Percentiles rank a stretch among this genome's conserved stretches.
phyloP scores from a whole-genome alignment of 768 basidiomycete species.

The Wakefieldia striispora region DNA sequence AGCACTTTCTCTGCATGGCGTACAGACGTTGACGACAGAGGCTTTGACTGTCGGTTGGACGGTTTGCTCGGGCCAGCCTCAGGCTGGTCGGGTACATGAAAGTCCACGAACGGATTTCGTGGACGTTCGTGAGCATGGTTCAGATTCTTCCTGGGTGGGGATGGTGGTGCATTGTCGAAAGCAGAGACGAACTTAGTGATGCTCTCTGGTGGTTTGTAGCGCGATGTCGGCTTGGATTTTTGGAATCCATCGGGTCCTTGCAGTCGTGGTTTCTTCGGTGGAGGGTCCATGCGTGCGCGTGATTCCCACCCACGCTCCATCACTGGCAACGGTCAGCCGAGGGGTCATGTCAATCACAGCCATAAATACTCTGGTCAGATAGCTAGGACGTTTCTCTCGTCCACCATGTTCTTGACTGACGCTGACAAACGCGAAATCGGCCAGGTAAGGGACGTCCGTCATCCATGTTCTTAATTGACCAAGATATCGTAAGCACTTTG shows the following conservation, averaged over 20 bases:
- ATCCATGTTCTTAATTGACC: not conserved
- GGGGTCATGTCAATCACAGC: too few species aligned
- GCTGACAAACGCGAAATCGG: constrained; percentile 44
- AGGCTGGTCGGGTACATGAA: not conserved
- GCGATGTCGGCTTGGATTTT: constrained; percentile 15
- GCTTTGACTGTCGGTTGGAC: constrained; percentile 3
- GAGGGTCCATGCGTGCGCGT: constrained; percentile 7
- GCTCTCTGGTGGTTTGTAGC: constrained; percentile 18
- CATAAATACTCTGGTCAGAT: not conserved
- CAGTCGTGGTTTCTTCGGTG: not conserved
- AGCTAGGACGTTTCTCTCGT: not conserved
- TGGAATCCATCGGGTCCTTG: constrained; percentile 31
- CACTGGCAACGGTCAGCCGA: constrained; percentile 8
- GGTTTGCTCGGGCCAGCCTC: constrained; percentile 7
- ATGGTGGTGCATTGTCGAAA: constrained; percentile 14
- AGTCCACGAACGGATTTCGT: constrained; percentile 22
- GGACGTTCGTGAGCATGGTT: constrained; percentile 13
- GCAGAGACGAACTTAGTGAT: constrained; percentile 30
- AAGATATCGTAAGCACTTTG: constrained; percentile 55
- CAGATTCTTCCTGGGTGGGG: constrained; percentile 1
- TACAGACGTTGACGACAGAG: constrained; percentile 3
- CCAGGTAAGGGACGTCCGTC: constrained; percentile 30
- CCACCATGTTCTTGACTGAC: constrained; percentile 33
- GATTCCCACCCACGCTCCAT: too few species aligned
- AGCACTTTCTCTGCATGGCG: constrained; percentile 1